A percentile compares a stretch with the other conserved stretches of the same genome.
Conservation (phyloP, 2,329 filamentous ascomycete genomes). For the Fusarium buharicum region DNA sequence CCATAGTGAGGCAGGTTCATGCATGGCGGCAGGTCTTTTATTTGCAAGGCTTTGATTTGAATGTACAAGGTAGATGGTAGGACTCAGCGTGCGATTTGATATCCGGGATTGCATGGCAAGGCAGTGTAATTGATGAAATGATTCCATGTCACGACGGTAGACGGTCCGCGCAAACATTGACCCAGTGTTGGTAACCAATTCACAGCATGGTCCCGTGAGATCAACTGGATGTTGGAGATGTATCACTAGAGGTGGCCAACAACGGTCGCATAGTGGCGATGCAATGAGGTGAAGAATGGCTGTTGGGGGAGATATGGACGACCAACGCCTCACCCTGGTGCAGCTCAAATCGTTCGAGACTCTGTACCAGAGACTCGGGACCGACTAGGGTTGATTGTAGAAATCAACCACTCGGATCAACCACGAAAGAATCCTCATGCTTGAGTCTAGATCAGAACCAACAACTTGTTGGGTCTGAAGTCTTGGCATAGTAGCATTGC, state of each 20-base stretch:
- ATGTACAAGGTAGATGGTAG: constrained; percentile 37
- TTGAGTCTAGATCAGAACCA: constrained; percentile 3
- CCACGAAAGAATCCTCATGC: constrained; percentile 10
- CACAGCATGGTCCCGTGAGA: neutral
- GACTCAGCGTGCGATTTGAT: constrained; percentile 35
- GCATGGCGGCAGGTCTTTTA: constrained; percentile 28
- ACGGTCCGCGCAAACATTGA: neutral
- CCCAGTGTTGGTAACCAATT: neutral
- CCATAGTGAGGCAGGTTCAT: constrained; percentile 12
- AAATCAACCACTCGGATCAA: neutral
- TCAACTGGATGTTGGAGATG: neutral
- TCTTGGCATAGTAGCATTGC: constrained; percentile 23
- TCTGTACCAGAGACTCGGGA: constrained; percentile 13
- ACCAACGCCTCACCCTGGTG: constrained; percentile 9
- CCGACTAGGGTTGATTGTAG: constrained; percentile 6
- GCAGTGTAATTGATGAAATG: constrained; percentile 34
- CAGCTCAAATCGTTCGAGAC: constrained; percentile 11
- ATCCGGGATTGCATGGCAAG: constrained; percentile 27
- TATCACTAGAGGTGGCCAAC: neutral
- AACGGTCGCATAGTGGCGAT: constrained; percentile 8
- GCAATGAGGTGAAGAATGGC: neutral
- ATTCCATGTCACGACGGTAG: neutral
- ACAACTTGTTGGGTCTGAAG: constrained; percentile 6
- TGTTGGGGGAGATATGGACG: neutral
- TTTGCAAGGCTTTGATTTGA: constrained; percentile 27